Evolutionary conservation across 805 yeast species (phyloP).

Genomic region (Pachysolen tannophilus): DNA sequence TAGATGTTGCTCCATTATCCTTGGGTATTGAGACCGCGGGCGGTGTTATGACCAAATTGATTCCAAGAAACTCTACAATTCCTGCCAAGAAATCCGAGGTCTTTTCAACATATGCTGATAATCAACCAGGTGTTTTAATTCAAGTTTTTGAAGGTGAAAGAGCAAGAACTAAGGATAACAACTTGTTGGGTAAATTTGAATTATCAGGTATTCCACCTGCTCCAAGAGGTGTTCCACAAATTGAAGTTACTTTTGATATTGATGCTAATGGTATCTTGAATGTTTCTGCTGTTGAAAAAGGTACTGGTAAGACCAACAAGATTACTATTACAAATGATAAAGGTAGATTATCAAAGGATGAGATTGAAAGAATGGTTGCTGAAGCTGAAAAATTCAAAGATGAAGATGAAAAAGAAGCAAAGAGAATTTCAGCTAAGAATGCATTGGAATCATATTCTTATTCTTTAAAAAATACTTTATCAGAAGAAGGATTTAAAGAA

Average conservation of each 20-base stretch:
- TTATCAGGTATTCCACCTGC: constrained; percentile 66
- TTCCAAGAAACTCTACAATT: constrained; percentile 69
- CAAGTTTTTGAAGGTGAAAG: constrained; percentile 80
- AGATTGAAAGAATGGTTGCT: constrained; percentile 56
- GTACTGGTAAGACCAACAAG: constrained; percentile 44
- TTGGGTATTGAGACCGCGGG: constrained; percentile 82
- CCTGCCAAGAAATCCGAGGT: constrained; percentile 70
- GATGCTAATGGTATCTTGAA: constrained; percentile 73
- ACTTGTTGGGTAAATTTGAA: constrained; percentile 67
- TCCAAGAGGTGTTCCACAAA: constrained; percentile 76
- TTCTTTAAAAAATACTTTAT: constrained; percentile 40
- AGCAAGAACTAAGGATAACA: constrained; percentile 69
- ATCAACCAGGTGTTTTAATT: constrained; percentile 77
- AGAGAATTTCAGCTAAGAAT: constrained; percentile 48
- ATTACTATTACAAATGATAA: constrained; percentile 39
- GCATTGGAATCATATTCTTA: constrained; percentile 50
- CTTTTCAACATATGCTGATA: constrained; percentile 78
- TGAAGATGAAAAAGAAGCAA: constrained; percentile 53
- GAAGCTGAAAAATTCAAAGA: constrained; percentile 59
- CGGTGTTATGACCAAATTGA: constrained; percentile 72
- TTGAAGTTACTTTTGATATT: constrained; percentile 67
- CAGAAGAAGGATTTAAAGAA: constrained; percentile 25
- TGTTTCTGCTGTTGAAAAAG: constrained; percentile 51
- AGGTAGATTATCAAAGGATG: constrained; percentile 52
- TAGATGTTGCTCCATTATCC: constrained; percentile 93